Conservation (phyloP, 176 grass and related monocot species). For the Panicum miliaceum region DNA sequence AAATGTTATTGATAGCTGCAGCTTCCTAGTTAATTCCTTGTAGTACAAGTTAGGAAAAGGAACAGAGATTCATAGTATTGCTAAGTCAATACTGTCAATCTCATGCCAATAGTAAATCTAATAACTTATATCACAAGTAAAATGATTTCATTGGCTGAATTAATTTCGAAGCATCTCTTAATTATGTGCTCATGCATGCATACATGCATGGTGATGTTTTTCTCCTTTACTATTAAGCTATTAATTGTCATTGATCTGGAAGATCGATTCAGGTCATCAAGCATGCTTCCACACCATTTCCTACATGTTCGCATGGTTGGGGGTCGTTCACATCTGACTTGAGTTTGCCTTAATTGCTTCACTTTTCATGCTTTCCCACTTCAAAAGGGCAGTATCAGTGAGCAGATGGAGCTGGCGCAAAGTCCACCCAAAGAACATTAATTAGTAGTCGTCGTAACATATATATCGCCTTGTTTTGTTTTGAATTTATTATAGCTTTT, state of each 20-base stretch:
- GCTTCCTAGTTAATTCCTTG: neutral
- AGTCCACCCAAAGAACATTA: neutral
- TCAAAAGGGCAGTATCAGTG: neutral
- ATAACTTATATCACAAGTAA: neutral
- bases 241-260: neutral
- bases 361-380: neutral
- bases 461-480: neutral
- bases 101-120: neutral
- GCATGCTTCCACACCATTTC: slow-evolving; percentile 30
- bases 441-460: neutral
- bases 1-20: neutral
- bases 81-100: neutral
- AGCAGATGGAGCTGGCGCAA: neutral
- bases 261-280: slow-evolving; percentile 3
- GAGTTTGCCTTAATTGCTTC: neutral
- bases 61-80: neutral
- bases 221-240: neutral
- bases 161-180: neutral
- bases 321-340: slow-evolving; percentile 27
- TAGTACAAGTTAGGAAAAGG: neutral
- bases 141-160: neutral
- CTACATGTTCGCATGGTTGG: neutral
- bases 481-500: neutral
- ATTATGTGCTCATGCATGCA: too few species aligned
- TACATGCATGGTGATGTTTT: neutral